Evolutionary conservation across 805 yeast species (phyloP).

Genomic region (Saccharomyces eubayanus): DNA sequence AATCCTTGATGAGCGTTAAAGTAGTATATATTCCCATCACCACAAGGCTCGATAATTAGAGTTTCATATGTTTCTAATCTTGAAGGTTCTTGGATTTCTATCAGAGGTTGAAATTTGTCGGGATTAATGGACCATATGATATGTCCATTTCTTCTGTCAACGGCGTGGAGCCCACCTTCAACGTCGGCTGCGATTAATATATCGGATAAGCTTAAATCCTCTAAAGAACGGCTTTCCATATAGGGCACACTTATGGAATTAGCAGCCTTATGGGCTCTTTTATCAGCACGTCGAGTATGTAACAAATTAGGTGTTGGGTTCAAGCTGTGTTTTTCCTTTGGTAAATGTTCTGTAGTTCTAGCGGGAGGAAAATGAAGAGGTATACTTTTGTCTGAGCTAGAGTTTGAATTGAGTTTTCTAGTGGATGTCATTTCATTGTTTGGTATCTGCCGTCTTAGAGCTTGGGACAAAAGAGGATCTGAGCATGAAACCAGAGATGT

Average conservation of each 20-base stretch:
- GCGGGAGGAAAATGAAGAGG: not conserved
- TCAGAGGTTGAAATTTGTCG: conserved; percentile 23
- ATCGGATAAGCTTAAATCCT: conserved; percentile 36
- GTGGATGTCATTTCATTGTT: not conserved
- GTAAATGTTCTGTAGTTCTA: not conserved
- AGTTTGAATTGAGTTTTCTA: not conserved
- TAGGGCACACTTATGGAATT: conserved; percentile 7
- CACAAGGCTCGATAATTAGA: conserved; percentile 88
- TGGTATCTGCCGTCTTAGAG: not conserved
- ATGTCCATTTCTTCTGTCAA: conserved; percentile 67
- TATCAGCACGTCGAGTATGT: not conserved
- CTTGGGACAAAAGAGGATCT: not conserved
- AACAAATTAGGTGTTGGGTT: not conserved
- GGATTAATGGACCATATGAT: conserved; percentile 69
- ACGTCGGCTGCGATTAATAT: conserved; percentile 66
- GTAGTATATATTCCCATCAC: conserved; percentile 75
- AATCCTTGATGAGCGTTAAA: conserved; percentile 69
- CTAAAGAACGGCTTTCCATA: conserved; percentile 10
- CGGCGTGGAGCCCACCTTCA: conserved; percentile 80
- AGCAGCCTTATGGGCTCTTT: not conserved
- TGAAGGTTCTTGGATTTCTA: conserved; percentile 17
- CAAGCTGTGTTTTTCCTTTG: not conserved
- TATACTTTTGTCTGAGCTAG: not conserved
- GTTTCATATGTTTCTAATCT: conserved; percentile 29
- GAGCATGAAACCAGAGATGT: not conserved